Base-by-base conservation (phyloP, 805 yeast genomes). In the Yamadazyma akitaensis region DNA sequence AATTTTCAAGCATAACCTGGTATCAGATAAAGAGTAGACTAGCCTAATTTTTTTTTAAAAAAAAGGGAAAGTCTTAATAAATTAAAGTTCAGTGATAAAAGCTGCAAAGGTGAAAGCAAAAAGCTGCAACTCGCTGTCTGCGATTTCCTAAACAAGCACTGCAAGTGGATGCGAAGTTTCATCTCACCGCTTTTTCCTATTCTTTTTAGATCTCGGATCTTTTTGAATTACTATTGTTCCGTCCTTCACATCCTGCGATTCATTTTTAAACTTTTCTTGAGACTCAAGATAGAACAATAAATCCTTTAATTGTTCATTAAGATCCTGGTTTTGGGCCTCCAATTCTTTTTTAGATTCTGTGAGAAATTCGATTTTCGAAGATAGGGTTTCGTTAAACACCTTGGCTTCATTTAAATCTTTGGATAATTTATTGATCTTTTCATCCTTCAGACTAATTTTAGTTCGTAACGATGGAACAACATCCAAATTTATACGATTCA, bases 271-370 rank as follows among this genome's bases (percentile, higher is more conserved):
- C 64, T 84, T 86, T 46, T 82, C 85, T 58, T 80, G 86, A 0
- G 86, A 75, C 48, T 85, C 92, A 34, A 89, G 64, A 57, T 72
- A 88, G 51, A 88, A 85, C 96, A 90, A 87, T 44, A 89, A 62
- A 61, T 89, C 96, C 25, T 74, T 78, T 2, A 81, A 81, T 59
- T 85, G 88, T 35, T 83, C 88, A 37, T 73, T 61, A 26, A 84
- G 58, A 2, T 80, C 87, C 10, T 59, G 60, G 11, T 77, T 81
- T 40, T 74, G 67, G 2, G 48, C 48, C 37, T 65, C 63, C 24
- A 81, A 47, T 17, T 54, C 57, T 16, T 47, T 49, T 26, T 61
- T 62, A 19, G 57, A 46, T 18, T 55, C 57, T 11, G 68, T 56
- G 14, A 71, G 46, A 46, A 51, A 60, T 36, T 71, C 76, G 5